phyloP scores from a whole-genome alignment of 257 asterid species.

The Ehretia macrophylla region DNA sequence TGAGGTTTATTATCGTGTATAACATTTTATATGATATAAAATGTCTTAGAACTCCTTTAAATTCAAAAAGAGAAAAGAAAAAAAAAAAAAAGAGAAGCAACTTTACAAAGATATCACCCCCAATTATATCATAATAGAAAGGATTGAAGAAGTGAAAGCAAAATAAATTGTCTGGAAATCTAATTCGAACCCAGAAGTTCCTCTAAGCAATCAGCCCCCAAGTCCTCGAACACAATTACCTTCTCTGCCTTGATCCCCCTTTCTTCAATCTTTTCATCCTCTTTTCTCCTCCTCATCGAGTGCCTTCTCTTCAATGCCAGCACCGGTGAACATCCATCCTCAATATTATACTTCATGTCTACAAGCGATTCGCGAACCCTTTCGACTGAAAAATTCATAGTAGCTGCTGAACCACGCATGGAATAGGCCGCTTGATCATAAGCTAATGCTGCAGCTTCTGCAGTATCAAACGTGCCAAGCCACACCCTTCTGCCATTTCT shows the following conservation, averaged over 20 bases:
- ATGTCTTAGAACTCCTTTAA: no score
- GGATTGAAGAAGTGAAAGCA: background rate
- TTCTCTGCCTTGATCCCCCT: constrained; percentile 6
- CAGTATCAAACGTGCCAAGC: constrained; percentile 36
- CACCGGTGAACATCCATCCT: constrained; percentile 32
- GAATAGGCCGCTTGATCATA: constrained; percentile 41
- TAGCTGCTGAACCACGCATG: constrained; percentile 24
- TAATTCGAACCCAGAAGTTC: constrained; percentile 13
- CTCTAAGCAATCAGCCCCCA: constrained; percentile 38
- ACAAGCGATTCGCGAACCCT: constrained; percentile 24
- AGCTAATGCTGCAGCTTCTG: constrained; percentile 38
- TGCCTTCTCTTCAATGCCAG: constrained; percentile 31
- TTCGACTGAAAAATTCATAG: constrained; percentile 26
- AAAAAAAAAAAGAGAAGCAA: no score
- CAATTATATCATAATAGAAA: no score
- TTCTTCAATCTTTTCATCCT: constrained; percentile 1
- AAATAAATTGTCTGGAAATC: background rate
- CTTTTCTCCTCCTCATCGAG: constrained; percentile 19
- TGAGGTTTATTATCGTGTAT: no score
- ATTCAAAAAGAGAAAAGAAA: no score
- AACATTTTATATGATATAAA: no score
- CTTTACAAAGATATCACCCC: no score
- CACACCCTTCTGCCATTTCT: constrained; percentile 40
- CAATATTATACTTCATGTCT: constrained; percentile 10
- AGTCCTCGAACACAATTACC: constrained; percentile 29